Conservation (phyloP, 345 rosid genomes). For the Sonneratia alba region DNA sequence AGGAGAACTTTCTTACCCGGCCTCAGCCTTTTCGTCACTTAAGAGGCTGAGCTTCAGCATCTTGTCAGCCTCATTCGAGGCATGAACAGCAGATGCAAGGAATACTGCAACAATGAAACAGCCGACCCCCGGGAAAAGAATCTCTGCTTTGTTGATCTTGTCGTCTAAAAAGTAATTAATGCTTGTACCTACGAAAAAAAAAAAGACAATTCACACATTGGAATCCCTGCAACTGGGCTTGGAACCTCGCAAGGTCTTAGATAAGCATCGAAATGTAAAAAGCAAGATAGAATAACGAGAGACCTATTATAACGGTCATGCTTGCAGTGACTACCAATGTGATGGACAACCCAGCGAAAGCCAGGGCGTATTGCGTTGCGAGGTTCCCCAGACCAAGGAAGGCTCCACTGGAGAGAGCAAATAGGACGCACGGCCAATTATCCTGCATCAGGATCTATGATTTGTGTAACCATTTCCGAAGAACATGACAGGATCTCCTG, state of each 20-base stretch:
- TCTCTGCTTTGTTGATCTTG: slow-evolving; percentile 57
- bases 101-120: slow-evolving; percentile 73
- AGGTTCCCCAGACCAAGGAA: slow-evolving; percentile 68
- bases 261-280: not conserved
- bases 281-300: not conserved
- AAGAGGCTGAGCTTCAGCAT: slow-evolving; percentile 41
- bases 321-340: slow-evolving; percentile 65
- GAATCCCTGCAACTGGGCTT: no score
- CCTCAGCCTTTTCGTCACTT: slow-evolving; percentile 19
- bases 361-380: slow-evolving; percentile 65
- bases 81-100: slow-evolving; percentile 77
- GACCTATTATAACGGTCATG: slow-evolving; percentile 72
- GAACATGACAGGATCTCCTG: not conserved
- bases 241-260: not conserved
- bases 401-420: slow-evolving; percentile 70
- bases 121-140: slow-evolving; percentile 73
- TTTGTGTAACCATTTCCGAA: not conserved
- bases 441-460: slow-evolving; percentile 19
- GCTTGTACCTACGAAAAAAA: slow-evolving; percentile 45
- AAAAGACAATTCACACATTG: not conserved
- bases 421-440: slow-evolving; percentile 69
- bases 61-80: slow-evolving; percentile 61
- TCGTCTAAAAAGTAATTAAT: slow-evolving; percentile 74
- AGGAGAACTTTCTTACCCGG: not conserved
- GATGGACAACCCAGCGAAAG: slow-evolving; percentile 75